These are phyloP conservation scores for Guadua angustifolia DNA, from an alignment of 176 grass and related monocot species.

Conservation along the genomic window DNA sequence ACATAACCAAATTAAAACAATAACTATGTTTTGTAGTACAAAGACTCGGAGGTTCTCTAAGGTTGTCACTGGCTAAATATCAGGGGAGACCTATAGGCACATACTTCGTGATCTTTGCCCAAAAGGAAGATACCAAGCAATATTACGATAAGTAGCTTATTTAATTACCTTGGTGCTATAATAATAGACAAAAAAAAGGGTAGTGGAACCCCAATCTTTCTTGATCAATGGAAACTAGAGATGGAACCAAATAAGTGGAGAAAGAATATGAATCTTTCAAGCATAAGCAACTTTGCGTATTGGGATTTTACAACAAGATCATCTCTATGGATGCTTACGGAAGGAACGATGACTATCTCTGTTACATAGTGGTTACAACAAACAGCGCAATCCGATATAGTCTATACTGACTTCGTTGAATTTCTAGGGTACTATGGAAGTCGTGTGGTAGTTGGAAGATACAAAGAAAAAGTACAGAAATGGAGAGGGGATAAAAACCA, in stretches of 20 bases:
- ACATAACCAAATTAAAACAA: neutral
- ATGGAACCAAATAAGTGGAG: slow-evolving; percentile 46
- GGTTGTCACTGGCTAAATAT: neutral
- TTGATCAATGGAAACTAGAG: slow-evolving; percentile 17
- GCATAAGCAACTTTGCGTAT: slow-evolving; percentile 24
- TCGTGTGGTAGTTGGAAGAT: neutral
- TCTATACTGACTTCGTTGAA: slow-evolving; percentile 1
- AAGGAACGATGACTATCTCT: slow-evolving; percentile 21
- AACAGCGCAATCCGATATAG: neutral
- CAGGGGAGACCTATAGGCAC: neutral
- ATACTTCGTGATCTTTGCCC: neutral
- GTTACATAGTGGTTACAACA: slow-evolving; percentile 13
- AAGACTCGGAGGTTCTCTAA: neutral
- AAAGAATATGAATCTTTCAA: slow-evolving; percentile 43
- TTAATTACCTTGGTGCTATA: neutral
- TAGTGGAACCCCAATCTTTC: neutral
- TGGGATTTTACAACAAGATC: slow-evolving; percentile 15
- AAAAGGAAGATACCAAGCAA: neutral
- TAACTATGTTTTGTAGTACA: neutral
- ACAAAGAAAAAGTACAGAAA: neutral
- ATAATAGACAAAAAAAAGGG: slow-evolving; percentile 28
- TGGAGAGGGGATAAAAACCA: neutral
- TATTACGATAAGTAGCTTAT: neutral
- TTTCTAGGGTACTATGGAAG: neutral
- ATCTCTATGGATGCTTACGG: slow-evolving; percentile 21